These are phyloP conservation scores for Blastobotrys malaysiensis DNA, from an alignment of 1,139 yeast species.

Conservation along the genomic window DNA sequence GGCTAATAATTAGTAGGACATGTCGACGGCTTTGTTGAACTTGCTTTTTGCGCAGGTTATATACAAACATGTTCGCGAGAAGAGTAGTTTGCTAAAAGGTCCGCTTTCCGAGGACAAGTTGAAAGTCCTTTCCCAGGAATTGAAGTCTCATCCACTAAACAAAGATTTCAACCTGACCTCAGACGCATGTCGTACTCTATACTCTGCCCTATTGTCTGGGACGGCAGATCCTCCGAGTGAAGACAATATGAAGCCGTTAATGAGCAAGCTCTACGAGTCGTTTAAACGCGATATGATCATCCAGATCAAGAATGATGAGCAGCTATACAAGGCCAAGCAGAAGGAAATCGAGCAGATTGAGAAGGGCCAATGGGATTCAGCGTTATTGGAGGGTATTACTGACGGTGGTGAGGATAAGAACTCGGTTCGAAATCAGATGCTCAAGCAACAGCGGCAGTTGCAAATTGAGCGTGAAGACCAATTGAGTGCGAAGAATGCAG, in stretches of 20 bases:
- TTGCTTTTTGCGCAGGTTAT: slow-evolving; percentile 31
- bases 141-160: slow-evolving; percentile 27
- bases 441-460: slow-evolving; percentile 21
- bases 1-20: slow-evolving; percentile 5
- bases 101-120: slow-evolving; percentile 17
- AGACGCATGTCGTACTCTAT: slow-evolving; percentile 26
- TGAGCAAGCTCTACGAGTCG: slow-evolving; percentile 28
- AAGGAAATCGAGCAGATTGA: slow-evolving; percentile 35
- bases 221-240: slow-evolving; percentile 24
- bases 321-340: slow-evolving; percentile 26
- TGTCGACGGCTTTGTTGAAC: slow-evolving; percentile 30
- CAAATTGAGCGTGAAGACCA: slow-evolving; percentile 1
- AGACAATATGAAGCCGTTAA: slow-evolving; percentile 25
- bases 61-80: slow-evolving; percentile 27
- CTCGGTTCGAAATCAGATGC: slow-evolving; percentile 20
- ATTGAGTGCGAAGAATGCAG: not conserved
- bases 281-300: slow-evolving; percentile 26
- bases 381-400: slow-evolving; percentile 24
- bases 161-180: slow-evolving; percentile 24
- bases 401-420: slow-evolving; percentile 16
- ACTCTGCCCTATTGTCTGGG: slow-evolving; percentile 25
- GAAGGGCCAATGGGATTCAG: slow-evolving; percentile 34
- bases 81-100: slow-evolving; percentile 6
- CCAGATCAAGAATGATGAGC: slow-evolving; percentile 33
- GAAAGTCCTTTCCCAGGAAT: slow-evolving; percentile 22